Conservation (phyloP, 2,329 filamentous ascomycete genomes). For the Phialophora macrospora region DNA sequence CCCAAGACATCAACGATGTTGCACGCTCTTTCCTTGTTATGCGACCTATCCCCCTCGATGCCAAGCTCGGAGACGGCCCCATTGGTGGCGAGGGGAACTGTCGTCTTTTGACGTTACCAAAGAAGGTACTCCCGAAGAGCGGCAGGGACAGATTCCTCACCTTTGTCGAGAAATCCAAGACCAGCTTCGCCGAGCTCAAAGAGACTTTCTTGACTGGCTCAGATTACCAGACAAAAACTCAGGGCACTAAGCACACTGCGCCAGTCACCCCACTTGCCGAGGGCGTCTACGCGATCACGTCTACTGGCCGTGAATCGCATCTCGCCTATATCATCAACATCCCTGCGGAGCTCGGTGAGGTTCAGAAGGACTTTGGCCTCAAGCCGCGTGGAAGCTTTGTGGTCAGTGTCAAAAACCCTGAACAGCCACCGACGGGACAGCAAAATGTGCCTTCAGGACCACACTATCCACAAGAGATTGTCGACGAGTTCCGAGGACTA, state of each 20-base stretch:
- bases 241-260: slow-evolving; percentile 69
- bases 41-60: slow-evolving; percentile 71
- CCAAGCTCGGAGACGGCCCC: slow-evolving; percentile 66
- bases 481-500: slow-evolving; percentile 71
- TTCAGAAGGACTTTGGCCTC: slow-evolving; percentile 77
- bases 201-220: slow-evolving; percentile 69
- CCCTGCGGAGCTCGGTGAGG: slow-evolving; percentile 69
- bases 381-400: slow-evolving; percentile 75
- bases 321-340: slow-evolving; percentile 80
- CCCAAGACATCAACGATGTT: slow-evolving; percentile 71
- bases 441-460: slow-evolving; percentile 67
- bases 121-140: slow-evolving; percentile 77
- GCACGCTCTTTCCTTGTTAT: slow-evolving; percentile 80
- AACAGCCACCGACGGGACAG: slow-evolving; percentile 67
- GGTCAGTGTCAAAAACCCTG: slow-evolving; percentile 78
- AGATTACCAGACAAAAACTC: slow-evolving; percentile 77
- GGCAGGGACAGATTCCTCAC: slow-evolving; percentile 74
- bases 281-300: slow-evolving; percentile 81
- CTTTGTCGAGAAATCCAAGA: slow-evolving; percentile 77
- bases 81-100: slow-evolving; percentile 64
- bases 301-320: slow-evolving; percentile 72
- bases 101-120: slow-evolving; percentile 77
- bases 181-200: slow-evolving; percentile 70
- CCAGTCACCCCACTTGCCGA: slow-evolving; percentile 78
- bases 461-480: slow-evolving; percentile 72